These are phyloP conservation scores for Keqinozyma sinolaborantium DNA, from an alignment of 1,139 yeast genomes.

Conservation along the genomic window DNA sequence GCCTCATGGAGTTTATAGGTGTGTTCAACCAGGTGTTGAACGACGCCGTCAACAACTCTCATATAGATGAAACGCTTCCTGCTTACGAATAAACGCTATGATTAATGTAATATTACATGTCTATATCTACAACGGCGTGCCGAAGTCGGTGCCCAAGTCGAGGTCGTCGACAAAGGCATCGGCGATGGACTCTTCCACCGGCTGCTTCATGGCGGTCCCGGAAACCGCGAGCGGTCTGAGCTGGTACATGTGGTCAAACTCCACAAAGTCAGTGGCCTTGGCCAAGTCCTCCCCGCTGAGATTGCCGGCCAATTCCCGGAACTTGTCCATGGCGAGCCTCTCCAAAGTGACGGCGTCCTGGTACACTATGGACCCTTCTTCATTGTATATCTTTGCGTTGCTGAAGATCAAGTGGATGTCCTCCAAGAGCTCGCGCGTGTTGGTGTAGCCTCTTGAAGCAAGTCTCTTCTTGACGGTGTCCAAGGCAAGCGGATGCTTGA, in stretches of 20 bases:
- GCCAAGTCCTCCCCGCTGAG: conserved; percentile 23
- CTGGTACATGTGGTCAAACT: conserved; percentile 46
- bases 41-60: conserved; percentile 30
- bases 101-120: no score
- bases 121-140: conserved; percentile 8
- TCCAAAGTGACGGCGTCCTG: conserved; percentile 74
- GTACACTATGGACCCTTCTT: conserved; percentile 81
- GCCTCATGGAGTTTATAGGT: conserved; percentile 37
- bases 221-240: conserved; percentile 34
- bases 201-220: conserved; percentile 22
- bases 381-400: conserved; percentile 85
- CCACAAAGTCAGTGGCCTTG: conserved; percentile 40
- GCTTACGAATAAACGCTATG: conserved; percentile 30
- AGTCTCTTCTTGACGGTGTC: conserved; percentile 64
- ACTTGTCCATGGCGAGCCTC: conserved; percentile 35
- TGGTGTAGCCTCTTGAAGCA: conserved; percentile 47
- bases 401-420: conserved; percentile 76
- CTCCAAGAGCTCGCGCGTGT: conserved; percentile 58
- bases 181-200: conserved; percentile 19
- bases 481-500: conserved; percentile 78
- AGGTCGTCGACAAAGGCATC: conserved; percentile 15
- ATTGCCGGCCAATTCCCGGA: conserved; percentile 21
- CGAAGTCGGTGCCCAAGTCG: conserved; percentile 5
- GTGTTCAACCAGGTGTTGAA: conserved; percentile 24
- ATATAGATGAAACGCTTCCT: conserved; percentile 46